These are phyloP conservation scores for Amanita exitialis DNA, from an alignment of 768 basidiomycete species.

Conservation along the genomic window DNA sequence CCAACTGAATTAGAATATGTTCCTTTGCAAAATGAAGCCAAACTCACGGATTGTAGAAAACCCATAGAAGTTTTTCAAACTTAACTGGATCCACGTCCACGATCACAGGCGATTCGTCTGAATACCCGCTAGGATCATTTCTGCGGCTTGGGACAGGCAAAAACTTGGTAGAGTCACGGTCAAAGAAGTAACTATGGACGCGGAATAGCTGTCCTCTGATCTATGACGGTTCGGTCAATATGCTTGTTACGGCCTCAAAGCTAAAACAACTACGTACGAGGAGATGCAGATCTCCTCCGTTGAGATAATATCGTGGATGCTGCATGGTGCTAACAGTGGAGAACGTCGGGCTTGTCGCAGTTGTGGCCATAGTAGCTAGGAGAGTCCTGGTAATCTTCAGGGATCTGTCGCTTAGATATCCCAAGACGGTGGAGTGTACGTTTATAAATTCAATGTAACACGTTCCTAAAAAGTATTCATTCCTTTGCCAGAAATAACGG, in stretches of 20 bases:
- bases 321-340: neutral
- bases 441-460: too few relatives aligned
- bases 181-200: constrained; percentile 45
- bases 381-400: too few relatives aligned
- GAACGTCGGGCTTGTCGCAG: neutral
- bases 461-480: too few relatives aligned
- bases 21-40: neutral
- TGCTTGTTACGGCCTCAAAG: neutral
- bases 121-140: constrained; percentile 11
- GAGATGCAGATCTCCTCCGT: constrained; percentile 38
- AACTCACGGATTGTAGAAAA: constrained; percentile 55
- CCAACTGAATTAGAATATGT: neutral
- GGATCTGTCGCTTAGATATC: too few relatives aligned
- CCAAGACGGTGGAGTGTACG: too few relatives aligned
- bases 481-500: too few relatives aligned
- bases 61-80: constrained; percentile 47
- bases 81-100: constrained; percentile 36
- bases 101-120: constrained; percentile 23
- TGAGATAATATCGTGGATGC: constrained; percentile 33
- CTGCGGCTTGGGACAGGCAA: constrained; percentile 6
- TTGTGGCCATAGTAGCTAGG: too few relatives aligned
- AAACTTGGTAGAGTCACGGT: constrained; percentile 39
- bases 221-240: constrained; percentile 12
- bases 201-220: constrained; percentile 38
- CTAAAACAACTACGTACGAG: constrained; percentile 22